Base-by-base conservation (phyloP, 2,329 filamentous ascomycete genomes). In the Exserohilum rostratum region DNA sequence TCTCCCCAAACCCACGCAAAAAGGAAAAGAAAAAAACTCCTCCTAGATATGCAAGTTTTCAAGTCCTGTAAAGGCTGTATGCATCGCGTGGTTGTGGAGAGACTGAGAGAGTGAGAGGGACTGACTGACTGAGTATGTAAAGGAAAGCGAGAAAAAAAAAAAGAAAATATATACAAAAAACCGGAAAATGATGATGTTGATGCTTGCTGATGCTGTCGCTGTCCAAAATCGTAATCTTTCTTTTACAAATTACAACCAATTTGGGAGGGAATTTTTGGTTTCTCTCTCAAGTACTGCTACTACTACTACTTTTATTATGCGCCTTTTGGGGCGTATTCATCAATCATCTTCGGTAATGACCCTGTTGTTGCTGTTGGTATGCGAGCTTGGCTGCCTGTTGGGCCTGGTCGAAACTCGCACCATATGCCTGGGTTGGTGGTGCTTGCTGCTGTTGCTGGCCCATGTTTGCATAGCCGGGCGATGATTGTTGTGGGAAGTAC, bases 401-500 rank as follows among this genome's bases (percentile, higher is more conserved):
- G 27, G 52, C 52, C 17, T 55, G 52, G 25, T 55, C 52, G 20
- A 55, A 55, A 40, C 52, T 55, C 27, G 52, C 52, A 18, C 52
- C 52, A 7, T 55, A 55, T 13, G 52, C 46, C 35, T 55, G 52
- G 5, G 52, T 55, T 5, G 52, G 47, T 9, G 52, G 33, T 15
- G 31, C n/a, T 25, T 54, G 51, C 33, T 51, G 52, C 27, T 53
- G 50, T n/a, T 53, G 50, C 18, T 50, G 51, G 12, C 31, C 40
- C 46, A 54, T 45, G 2, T 54, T 54, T 12, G 68, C 66, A 40
- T 75, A 73, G 7, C 70, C 59, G 50, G 70, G 35, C 13, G 25
- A n/a, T 5, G 46, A 44, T 42, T 64, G 62, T 22, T 60, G 64
- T n/a, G 48, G 55, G 31, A 70, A 72, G 42, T 67, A 70, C 33